phyloP scores from a whole-genome alignment of 208 protist species.

The Wallacemonas sp. region DNA sequence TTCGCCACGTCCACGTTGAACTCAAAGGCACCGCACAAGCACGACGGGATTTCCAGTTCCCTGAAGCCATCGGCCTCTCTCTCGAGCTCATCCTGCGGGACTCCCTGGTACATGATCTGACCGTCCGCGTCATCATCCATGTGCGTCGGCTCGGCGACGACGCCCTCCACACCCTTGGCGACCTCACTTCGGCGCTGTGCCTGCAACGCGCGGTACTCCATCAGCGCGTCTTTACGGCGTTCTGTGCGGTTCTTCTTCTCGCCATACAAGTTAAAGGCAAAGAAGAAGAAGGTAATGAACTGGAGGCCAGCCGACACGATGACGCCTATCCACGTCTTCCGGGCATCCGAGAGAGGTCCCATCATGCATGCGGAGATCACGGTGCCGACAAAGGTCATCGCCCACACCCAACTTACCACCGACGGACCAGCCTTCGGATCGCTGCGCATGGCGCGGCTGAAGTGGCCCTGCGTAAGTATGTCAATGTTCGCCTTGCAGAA shows the following conservation, averaged over 20 bases:
- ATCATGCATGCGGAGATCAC: conserved; percentile 32
- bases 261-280: conserved; percentile 46
- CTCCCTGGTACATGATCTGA: neutral
- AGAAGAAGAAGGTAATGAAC: conserved; percentile 30
- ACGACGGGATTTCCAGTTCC: conserved; percentile 13
- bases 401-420: conserved; percentile 50
- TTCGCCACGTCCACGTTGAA: conserved; percentile 32
- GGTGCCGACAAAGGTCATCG: conserved; percentile 26
- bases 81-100: neutral
- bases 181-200: neutral
- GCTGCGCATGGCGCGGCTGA: conserved; percentile 42
- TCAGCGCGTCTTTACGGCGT: conserved; percentile 21
- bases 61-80: neutral
- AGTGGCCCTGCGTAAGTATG: conserved; percentile 58
- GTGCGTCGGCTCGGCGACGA: neutral
- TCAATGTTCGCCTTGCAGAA: conserved; percentile 42
- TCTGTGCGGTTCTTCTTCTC: conserved; percentile 40
- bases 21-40: conserved; percentile 25
- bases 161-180: neutral
- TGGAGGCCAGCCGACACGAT: conserved; percentile 27
- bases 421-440: conserved; percentile 24
- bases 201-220: conserved; percentile 9
- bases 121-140: neutral
- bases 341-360: conserved; percentile 39
- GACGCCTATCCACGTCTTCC: conserved; percentile 19